Evolutionary conservation across 495 filamentous ascomycete genomes (phyloP), one percentile per base, ranked within the genome.

Genomic region (Aspergillus sclerotiicarbonarius): DNA sequence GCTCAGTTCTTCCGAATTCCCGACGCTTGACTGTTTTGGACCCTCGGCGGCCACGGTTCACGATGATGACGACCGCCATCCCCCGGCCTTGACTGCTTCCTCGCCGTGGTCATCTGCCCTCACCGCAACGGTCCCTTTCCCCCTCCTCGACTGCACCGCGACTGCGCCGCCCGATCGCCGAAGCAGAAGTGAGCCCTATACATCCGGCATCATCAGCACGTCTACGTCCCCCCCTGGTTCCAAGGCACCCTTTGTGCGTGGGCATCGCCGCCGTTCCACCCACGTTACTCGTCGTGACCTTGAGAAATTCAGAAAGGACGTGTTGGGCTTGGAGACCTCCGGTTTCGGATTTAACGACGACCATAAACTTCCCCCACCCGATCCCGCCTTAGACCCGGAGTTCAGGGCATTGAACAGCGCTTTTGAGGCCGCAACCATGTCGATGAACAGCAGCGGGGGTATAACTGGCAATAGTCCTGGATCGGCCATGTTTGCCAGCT

Each of bases 261-360:
- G 75, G 65, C 75, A 77, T 59, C 75, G 75, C 60, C 75, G 75
- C 68, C 75, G 75, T 62, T 75, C 75, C 57, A 77, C 75, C 64
- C 75, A 74, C 73, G 73, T 77, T 53, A 72, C 67, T 65, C 71
- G 66, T 54, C 68, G 67, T 59, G 75, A 77, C 72, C 71, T 77
- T 64, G 71, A 74, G 61, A 72, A 71, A 62, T 77, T 77, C 62
- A 68, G 70, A 62, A 70, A 69, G 61, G 75, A 77, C 60, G 68
- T 77, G 43, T 48, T 77, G 50, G 75, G 71, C 54, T 66, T 75
- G 44, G 67, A 75, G 60, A 61, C 69, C 52, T 61, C 64, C 62
- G 64, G 60, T 58, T 67, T 64, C 29, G 60, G 54, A 15, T 60
- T 58, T 54, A 68, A 73, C 61, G 69, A 74, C 64, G 73, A 76